Evolutionary conservation across 805 yeast species (phyloP).

Genomic region (Grigorovia humatica): DNA sequence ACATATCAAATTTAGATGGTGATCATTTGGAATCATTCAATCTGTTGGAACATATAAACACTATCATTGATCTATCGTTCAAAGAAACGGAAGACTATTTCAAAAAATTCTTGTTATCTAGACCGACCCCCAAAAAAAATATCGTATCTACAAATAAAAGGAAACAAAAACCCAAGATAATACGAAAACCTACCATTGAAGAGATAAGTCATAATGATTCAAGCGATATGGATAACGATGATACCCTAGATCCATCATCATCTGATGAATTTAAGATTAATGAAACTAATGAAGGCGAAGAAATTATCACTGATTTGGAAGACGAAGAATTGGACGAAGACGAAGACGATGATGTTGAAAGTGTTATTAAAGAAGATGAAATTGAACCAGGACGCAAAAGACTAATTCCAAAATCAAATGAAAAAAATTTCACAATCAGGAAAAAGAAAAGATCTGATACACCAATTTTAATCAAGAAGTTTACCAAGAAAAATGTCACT

Average conservation of each 20-base stretch:
- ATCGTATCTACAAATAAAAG: neutral
- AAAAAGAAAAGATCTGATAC: neutral
- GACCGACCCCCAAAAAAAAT: neutral
- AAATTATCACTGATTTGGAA: neutral
- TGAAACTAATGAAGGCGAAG: neutral
- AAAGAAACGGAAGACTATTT: constrained; percentile 13
- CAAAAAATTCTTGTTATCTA: constrained; percentile 8
- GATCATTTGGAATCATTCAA: constrained; percentile 3
- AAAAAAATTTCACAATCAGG: neutral
- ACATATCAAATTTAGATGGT: constrained; percentile 1
- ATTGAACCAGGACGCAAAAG: neutral
- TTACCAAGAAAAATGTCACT: constrained; percentile 24
- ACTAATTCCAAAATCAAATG: neutral
- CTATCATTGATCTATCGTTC: constrained; percentile 4
- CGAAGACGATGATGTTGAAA: constrained; percentile 8
- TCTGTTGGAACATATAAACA: constrained; percentile 5
- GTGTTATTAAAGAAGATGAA: constrained; percentile 1
- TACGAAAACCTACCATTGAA: neutral
- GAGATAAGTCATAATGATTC: neutral
- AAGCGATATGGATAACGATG: neutral
- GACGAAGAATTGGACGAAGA: neutral
- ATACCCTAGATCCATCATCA: neutral
- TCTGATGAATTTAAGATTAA: no score
- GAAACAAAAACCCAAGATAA: neutral
- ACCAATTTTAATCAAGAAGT: constrained; percentile 19